Evolutionary conservation across 164 flowering plant species (phyloP), one percentile per base, ranked within the genome.

Genomic region (grape (Vitis vinifera)): DNA sequence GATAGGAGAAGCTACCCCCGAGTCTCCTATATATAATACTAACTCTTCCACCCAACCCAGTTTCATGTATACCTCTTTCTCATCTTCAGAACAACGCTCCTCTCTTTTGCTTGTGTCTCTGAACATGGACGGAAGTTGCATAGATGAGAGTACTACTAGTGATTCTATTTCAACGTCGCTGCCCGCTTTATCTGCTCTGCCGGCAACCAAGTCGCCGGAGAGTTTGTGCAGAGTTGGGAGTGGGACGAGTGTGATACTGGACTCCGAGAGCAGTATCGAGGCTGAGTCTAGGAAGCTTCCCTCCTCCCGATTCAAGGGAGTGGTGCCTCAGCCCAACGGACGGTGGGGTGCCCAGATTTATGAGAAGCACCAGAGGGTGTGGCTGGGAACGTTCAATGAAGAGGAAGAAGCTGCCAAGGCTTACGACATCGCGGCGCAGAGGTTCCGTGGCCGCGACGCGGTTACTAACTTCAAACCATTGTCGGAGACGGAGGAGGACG

Each of bases 321-420:
- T 88, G 2, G 91, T 87, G 3, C 91, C 91, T 0, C 91, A 88
- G 70, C 89, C 91, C 2, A 88, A 88, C 57, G 91, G 91, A 16
- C 82, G 89, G 6, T 88, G 91, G 91, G 91, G 91, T 1, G 89
- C 91, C 1, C 91, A 88, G 68, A 86, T 88, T 58, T 88, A 88
- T 72, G 92, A 86, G 80, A 88, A 86, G 65, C 92, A 88, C 78
- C 92, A 88, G 68, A 69, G 92, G 11, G 89, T 88, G 3, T 88
- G 91, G 91, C 67, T 88, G 8, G 91, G 91, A 0, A 88, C 91
- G 1, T 88, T 88, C 84, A 86, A 86, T 51, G 81, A 82, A 48
- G 89, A 88, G 68, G 73, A 77, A 0, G 87, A 85, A 50, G 92
- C 92, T 2, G 92, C 83, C 15, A 66, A 67, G 13, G 88, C 90